Evolutionary conservation across 306 rosid species (phyloP).

Genomic region (Luffa acutangula): DNA sequence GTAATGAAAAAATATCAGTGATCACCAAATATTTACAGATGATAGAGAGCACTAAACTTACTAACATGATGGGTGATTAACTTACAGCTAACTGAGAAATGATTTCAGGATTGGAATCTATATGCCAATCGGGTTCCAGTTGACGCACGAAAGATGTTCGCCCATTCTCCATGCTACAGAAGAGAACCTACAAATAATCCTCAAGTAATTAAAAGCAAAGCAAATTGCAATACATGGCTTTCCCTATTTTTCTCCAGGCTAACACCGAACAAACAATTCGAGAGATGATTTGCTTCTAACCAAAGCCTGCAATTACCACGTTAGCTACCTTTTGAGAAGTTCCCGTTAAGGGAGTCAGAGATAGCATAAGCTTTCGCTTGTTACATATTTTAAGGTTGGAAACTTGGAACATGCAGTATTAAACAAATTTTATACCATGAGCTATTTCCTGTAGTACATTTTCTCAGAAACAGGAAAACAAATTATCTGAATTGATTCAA

Average conservation of each 20-base stretch:
- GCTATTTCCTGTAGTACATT: not conserved
- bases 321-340: not conserved
- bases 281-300: not conserved
- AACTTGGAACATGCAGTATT: not conserved
- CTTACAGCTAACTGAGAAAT: slow-evolving; percentile 71
- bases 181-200: slow-evolving; percentile 55
- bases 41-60: not conserved
- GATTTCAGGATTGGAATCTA: slow-evolving; percentile 74
- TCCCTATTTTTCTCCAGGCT: not conserved
- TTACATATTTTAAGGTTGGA: not conserved
- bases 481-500: not conserved
- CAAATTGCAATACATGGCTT: not conserved
- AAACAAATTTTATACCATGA: not conserved
- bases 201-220: not conserved
- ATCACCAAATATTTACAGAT: not conserved
- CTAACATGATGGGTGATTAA: slow-evolving; percentile 4
- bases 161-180: slow-evolving; percentile 79
- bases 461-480: not conserved
- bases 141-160: slow-evolving; percentile 88
- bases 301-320: not conserved
- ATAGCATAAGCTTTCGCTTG: not conserved
- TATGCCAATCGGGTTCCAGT: slow-evolving; percentile 98
- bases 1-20: slow-evolving; percentile 18
- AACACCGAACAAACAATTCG: not conserved
- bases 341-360: not conserved